Percentiles rank a stretch among this genome's conserved stretches.
These are phyloP conservation scores for Trichoderma pleuroti DNA, from an alignment of 2,329 filamentous ascomycete genomes.

Conservation along the genomic window DNA sequence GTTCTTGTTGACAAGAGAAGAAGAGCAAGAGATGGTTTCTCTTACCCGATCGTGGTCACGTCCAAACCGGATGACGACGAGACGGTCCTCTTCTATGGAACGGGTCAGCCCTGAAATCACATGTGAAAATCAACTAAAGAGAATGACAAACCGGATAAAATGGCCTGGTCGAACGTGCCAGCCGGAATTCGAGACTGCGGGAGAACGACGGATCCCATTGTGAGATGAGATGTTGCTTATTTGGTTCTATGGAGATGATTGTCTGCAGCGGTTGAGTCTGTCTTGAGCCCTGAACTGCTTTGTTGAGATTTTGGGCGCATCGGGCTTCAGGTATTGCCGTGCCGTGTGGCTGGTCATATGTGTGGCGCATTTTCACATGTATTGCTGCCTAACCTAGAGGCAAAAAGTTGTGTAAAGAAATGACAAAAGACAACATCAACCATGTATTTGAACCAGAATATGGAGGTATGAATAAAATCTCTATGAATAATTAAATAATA, in stretches of 20 bases:
- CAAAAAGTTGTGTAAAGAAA: neutral
- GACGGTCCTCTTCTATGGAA: slow-evolving; percentile 75
- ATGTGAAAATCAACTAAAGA: neutral
- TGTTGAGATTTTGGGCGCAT: neutral
- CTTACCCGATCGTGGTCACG: slow-evolving; percentile 68
- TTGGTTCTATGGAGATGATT: neutral
- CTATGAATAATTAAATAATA: neutral
- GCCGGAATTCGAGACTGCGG: slow-evolving; percentile 84
- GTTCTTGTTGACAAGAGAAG: neutral
- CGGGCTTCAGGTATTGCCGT: slow-evolving; percentile 14
- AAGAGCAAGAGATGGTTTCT: neutral
- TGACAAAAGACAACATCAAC: neutral
- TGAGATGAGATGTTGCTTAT: slow-evolving; percentile 8
- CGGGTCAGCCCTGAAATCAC: slow-evolving; percentile 2
- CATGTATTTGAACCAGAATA: neutral
- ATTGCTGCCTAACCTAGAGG: neutral
- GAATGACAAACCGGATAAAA: slow-evolving; percentile 40
- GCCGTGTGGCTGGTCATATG: slow-evolving; percentile 3
- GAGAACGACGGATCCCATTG: slow-evolving; percentile 79
- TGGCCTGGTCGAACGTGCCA: slow-evolving; percentile 99
- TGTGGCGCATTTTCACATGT: neutral
- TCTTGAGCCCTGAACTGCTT: neutral
- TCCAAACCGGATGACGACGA: slow-evolving; percentile 91
- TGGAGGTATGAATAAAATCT: neutral
- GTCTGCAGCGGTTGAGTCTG: neutral